A percentile compares a stretch with the other conserved stretches of the same genome.
Evolutionary conservation across 1,139 yeast genomes (phyloP).

Genomic region (Pichia sp.): DNA sequence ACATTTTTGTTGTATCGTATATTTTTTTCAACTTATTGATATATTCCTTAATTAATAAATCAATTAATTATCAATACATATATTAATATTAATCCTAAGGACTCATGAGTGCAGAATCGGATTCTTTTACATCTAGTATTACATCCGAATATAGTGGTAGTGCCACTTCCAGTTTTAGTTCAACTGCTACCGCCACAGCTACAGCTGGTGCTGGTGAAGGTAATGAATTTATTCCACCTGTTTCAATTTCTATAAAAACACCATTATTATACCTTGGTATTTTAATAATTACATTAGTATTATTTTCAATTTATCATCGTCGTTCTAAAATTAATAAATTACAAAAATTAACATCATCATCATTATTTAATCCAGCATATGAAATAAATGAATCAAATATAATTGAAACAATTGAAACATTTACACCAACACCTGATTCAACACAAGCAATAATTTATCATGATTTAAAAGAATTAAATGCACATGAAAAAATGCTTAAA

Average conservation of each 20-base stretch:
- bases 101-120: neutral
- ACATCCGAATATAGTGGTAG: neutral
- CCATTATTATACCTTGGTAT: conserved; percentile 78
- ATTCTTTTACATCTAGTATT: neutral
- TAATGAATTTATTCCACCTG: conserved; percentile 2
- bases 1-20: too few species aligned
- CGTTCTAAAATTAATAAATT: conserved; percentile 36
- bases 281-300: conserved; percentile 59
- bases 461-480: conserved; percentile 9
- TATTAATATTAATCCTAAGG: too few species aligned
- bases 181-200: conserved; percentile 7
- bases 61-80: too few species aligned
- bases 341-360: conserved; percentile 41
- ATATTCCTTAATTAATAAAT: too few species aligned
- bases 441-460: conserved; percentile 14
- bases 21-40: too few species aligned
- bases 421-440: conserved; percentile 15
- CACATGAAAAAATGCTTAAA: conserved; percentile 71
- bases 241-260: conserved; percentile 65
- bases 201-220: conserved; percentile 4
- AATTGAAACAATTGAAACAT: neutral
- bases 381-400: neutral
- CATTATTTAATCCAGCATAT: conserved; percentile 13
- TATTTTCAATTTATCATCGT: conserved; percentile 72
- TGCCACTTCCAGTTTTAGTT: neutral